Base-by-base conservation (phyloP, 164 flowering plant genomes). In the Magnolia changhungtana region DNA sequence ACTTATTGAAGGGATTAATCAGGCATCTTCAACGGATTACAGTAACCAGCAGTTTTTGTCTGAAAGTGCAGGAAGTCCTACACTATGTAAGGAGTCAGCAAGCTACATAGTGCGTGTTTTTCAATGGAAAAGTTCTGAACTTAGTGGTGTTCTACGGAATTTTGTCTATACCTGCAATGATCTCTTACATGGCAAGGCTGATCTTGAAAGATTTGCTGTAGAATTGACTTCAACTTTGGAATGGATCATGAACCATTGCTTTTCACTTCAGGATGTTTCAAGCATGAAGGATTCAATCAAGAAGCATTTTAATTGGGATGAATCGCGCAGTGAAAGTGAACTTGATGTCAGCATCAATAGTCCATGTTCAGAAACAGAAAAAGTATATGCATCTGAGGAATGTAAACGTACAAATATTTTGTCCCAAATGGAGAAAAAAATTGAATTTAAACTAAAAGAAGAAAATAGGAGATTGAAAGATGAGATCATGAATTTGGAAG, bases 111-210 rank as follows among this genome's bases (percentile, higher is more conserved):
- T 89, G 80, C 92, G 83, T 75, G 88, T 88, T 70, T 88, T 93
- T 69, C 94, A 88, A 29, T 90, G 95, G 94, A 88, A 84, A 82
- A 77, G 80, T 63, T 84, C 90, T 76, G 95, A 93, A 76, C 81
- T 93, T 21, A 80, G 71, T 77, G 67, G 79, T 49, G 81, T 89
- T 77, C 77, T 89, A 49, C 85, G 76, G 50, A 74, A 78, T 18
- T 86, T 90, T 75, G 71, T 87, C 67, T 74, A 67, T 61, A 70
- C 83, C n/a, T 90, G 98, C 74, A 78, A 84, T 79, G 88, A 82
- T 58, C 72, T 90, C 7, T 74, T 88, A 71, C 74, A 78, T 68
- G 92, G 87, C 67, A 88, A 84, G 63, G 81, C 78, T 49, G 81
- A 78, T 76, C 75, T 87, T 24, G 91, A 84, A 59, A 82, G 63